Percentiles rank a stretch among this genome's conserved stretches.
These are phyloP conservation scores for Cenchrus fungigraminus DNA, from an alignment of 176 grass and related monocot genomes.

Conservation along the genomic window DNA sequence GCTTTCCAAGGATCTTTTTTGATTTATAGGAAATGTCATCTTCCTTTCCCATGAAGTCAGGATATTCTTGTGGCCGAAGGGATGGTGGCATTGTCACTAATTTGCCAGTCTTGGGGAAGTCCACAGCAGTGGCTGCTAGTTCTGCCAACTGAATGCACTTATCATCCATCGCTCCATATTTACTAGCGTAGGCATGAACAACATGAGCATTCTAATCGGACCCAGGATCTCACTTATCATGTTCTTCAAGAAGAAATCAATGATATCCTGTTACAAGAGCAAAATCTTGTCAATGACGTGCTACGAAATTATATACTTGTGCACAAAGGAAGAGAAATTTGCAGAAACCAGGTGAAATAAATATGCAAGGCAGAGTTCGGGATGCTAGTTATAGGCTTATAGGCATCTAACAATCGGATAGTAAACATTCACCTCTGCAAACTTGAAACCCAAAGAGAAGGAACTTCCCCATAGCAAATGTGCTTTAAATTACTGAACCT, in stretches of 20 bases:
- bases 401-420: neutral
- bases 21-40: slow-evolving; percentile 77
- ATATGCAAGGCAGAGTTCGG: neutral
- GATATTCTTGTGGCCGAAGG: slow-evolving; percentile 80
- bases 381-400: neutral
- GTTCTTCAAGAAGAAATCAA: slow-evolving; percentile 95
- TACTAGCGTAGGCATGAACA: slow-evolving; percentile 81
- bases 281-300: neutral
- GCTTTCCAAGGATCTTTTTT: slow-evolving; percentile 70
- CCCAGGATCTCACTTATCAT: slow-evolving; percentile 92
- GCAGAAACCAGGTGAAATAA: neutral
- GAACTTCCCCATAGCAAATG: neutral
- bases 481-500: neutral
- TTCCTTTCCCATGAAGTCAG: slow-evolving; percentile 91
- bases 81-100: slow-evolving; percentile 60
- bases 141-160: slow-evolving; percentile 83
- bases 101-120: slow-evolving; percentile 88
- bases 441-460: slow-evolving; percentile 13
- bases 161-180: slow-evolving; percentile 81
- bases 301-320: neutral
- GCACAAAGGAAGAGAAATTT: slow-evolving; percentile 22
- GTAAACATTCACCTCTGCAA: neutral
- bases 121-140: slow-evolving; percentile 83
- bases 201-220: slow-evolving; percentile 91
- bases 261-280: slow-evolving; percentile 63